Percentiles rank a stretch among this genome's conserved stretches.
phyloP scores from a whole-genome alignment of 2,329 filamentous ascomycete species.

The Helminthosporium solani region DNA sequence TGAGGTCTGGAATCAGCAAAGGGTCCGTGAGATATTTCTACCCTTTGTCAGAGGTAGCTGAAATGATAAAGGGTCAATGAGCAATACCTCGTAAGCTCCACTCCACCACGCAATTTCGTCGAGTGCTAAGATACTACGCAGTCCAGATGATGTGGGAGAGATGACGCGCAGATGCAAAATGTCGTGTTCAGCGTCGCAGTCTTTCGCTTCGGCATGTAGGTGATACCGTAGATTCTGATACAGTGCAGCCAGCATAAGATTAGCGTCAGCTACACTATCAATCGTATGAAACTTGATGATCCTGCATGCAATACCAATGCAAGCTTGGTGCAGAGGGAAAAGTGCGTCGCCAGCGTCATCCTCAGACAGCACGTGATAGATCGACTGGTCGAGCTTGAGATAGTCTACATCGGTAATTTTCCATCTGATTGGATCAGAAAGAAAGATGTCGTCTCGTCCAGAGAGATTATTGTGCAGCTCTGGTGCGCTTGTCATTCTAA shows the following conservation, averaged over 20 bases:
- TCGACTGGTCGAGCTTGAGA: conserved; percentile 16
- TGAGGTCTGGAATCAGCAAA: conserved; percentile 10
- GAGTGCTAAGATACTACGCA: conserved; percentile 21
- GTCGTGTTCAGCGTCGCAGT: conserved; percentile 13
- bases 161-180: conserved; percentile 17
- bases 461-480: conserved; percentile 14
- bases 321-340: conserved; percentile 28
- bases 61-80: background rate
- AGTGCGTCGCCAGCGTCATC: conserved; percentile 12
- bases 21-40: conserved; percentile 31
- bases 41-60: background rate
- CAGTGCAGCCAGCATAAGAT: background rate
- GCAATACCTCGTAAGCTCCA: conserved; percentile 22
- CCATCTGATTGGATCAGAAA: conserved; percentile 21
- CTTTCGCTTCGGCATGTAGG: background rate
- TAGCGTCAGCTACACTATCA: conserved; percentile 8
- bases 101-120: conserved; percentile 27
- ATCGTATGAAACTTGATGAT: conserved; percentile 15
- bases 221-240: conserved; percentile 10
- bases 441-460: conserved; percentile 12
- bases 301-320: conserved; percentile 22
- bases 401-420: conserved; percentile 12
- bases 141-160: conserved; percentile 14
- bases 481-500: conserved; percentile 12
- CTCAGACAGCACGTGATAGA: conserved; percentile 10